Evolutionary conservation across 805 yeast species (phyloP).

Genomic region (Dipodascus albidus): DNA sequence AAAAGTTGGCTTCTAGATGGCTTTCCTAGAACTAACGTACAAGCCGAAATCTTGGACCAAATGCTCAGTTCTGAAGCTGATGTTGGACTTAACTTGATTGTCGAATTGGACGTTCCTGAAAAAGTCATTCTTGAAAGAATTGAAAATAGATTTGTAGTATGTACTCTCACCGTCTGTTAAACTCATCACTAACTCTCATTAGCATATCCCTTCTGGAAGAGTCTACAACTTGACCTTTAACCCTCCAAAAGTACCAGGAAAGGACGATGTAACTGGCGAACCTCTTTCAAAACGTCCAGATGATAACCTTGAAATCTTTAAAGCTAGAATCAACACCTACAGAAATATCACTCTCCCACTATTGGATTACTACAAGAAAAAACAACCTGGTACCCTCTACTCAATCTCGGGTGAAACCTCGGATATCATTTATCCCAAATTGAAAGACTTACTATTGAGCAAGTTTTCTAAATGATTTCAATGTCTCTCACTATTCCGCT

Average conservation of each 20-base stretch:
- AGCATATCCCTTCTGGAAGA: slow-evolving; percentile 71
- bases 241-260: slow-evolving; percentile 75
- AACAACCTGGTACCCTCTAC: slow-evolving; percentile 34
- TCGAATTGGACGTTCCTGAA: slow-evolving; percentile 80
- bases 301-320: slow-evolving; percentile 67
- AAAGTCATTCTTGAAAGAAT: slow-evolving; percentile 72
- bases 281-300: slow-evolving; percentile 69
- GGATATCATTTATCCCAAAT: slow-evolving; percentile 71
- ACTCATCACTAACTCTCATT: background rate
- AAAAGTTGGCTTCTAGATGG: slow-evolving; percentile 79
- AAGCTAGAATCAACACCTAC: slow-evolving; percentile 53
- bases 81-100: slow-evolving; percentile 56
- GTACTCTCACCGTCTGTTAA: slow-evolving; percentile 4
- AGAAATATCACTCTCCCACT: slow-evolving; percentile 50
- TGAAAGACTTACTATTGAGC: slow-evolving; percentile 23
- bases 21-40: slow-evolving; percentile 72
- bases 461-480: background rate
- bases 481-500: too few species aligned
- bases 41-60: slow-evolving; percentile 50
- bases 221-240: slow-evolving; percentile 78
- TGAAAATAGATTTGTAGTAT: slow-evolving; percentile 62
- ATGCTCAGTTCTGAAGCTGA: slow-evolving; percentile 20
- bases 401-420: slow-evolving; percentile 68
- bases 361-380: slow-evolving; percentile 43
- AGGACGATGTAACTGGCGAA: slow-evolving; percentile 86